phyloP scores from a whole-genome alignment of 129 eudicot species.

The Oenanthe sinensis region DNA sequence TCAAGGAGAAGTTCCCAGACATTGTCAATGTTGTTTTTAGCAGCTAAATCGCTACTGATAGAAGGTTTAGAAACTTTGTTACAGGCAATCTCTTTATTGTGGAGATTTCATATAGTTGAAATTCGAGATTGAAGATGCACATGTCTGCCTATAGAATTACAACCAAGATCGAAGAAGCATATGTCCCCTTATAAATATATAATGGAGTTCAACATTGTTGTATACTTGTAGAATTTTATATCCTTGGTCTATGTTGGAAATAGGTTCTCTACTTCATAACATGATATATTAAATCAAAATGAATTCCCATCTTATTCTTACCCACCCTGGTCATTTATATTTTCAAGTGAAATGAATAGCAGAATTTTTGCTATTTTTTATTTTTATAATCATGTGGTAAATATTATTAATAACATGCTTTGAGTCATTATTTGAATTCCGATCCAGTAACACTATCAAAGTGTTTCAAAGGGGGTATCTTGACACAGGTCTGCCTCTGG shows the following conservation, averaged over 20 bases:
- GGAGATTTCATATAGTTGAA: neutral
- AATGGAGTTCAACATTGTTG: neutral
- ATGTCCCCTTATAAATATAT: neutral
- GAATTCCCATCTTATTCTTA: neutral
- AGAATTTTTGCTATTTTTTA: too few relatives aligned
- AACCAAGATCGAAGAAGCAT: neutral
- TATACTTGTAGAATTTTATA: neutral
- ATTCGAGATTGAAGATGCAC: neutral
- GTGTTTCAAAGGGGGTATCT: too few relatives aligned
- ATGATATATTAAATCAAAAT: neutral
- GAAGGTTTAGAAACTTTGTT: neutral
- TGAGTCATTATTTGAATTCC: too few relatives aligned
- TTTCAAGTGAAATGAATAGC: neutral
- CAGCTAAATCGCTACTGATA: neutral
- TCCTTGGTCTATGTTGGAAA: neutral
- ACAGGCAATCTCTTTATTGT: neutral
- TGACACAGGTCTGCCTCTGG: too few relatives aligned
- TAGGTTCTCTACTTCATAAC: neutral
- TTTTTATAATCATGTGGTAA: too few relatives aligned
- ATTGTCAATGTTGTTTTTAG: slow-evolving; percentile 64
- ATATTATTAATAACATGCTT: too few relatives aligned
- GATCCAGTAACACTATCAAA: too few relatives aligned
- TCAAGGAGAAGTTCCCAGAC: slow-evolving; percentile 89
- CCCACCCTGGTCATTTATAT: too few relatives aligned
- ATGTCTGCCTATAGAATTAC: neutral